Evolutionary conservation across 345 rosid species (phyloP), one percentile per base, ranked within the genome.

Genomic region (Cardiospermum halicacabum): DNA sequence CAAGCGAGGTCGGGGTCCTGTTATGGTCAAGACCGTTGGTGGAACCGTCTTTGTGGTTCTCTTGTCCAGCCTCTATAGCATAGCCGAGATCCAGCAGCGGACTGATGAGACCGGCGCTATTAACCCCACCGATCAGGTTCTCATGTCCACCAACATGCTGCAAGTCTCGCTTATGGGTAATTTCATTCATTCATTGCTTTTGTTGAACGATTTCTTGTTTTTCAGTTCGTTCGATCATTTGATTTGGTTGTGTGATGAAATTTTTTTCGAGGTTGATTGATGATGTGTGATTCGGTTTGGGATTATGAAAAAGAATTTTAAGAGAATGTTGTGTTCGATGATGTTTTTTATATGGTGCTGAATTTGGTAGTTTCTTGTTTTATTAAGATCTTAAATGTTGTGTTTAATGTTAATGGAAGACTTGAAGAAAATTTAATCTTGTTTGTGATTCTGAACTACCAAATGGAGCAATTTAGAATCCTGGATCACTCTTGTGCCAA

Each of bases 91-190:
- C 78, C 88, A 78, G 43, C 77, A 71, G 11, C 84, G 84, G 30
- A 69, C 83, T 0, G 56, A 55, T 24, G 98, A 92, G 47, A 77
- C 71, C 6, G 94, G 82, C 2, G 78, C 58, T 54, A 60, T 75
- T 9, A 92, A 78, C 70, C 98, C 98, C 49, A 92, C 98, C 26
- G 98, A 92, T 65, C 87, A 87, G 72, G 81, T 92, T 37, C 86
- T 92, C 70, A 82, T 85, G 71, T 75, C 95, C 31, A 81, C 61
- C 53, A 82, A 80, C 76, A 81, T 89, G 72, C 96, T 89, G 50
- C 95, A 92, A 69, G 87, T 92, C 58, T 82, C 98, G 80, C 89
- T 91, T 27, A 84, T 91, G 93, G 97, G 97, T 91, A 74, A 31
- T 3, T 24, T 10, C 36, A 21, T 57, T 4, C 24, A 51, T 25